These are phyloP conservation scores for Plantago coronopus DNA, from an alignment of 305 asterid genomes.

Conservation along the genomic window DNA sequence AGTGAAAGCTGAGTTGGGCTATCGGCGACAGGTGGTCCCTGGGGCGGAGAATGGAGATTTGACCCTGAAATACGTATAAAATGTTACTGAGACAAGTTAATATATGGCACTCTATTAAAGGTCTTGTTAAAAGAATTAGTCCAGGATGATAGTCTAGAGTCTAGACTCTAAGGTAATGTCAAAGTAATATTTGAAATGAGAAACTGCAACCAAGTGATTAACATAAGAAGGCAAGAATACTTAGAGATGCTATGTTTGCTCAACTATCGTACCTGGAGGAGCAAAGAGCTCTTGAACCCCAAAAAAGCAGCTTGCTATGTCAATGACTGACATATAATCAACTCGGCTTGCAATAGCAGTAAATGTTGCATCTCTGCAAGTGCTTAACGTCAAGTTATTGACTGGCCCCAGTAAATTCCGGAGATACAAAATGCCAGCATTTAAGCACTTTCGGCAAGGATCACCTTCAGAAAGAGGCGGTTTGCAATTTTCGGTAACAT, in stretches of 20 bases:
- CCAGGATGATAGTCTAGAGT: too few relatives aligned
- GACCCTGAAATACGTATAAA: conserved; percentile 35
- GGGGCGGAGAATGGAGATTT: conserved; percentile 42
- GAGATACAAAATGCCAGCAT: conserved; percentile 69
- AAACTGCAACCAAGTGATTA: too few relatives aligned
- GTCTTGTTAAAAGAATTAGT: too few relatives aligned
- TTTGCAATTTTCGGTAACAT: conserved; percentile 58
- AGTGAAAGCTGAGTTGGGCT: conserved; percentile 63
- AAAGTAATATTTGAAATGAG: too few relatives aligned
- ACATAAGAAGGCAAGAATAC: not conserved
- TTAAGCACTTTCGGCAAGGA: conserved; percentile 77
- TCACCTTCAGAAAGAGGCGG: conserved; percentile 44
- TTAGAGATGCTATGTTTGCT: not conserved
- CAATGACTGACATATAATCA: conserved; percentile 52
- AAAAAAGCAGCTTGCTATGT: conserved; percentile 81
- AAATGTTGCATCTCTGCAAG: conserved; percentile 95
- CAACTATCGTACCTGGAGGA: conserved; percentile 44
- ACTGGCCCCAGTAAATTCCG: conserved; percentile 69
- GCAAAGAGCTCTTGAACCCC: conserved; percentile 62
- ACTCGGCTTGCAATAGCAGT: conserved; percentile 78
- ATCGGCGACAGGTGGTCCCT: conserved; percentile 57
- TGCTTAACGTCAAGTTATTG: conserved; percentile 75
- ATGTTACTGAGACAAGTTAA: conserved; percentile 6
- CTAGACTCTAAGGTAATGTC: too few relatives aligned
- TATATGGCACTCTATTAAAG: not conserved